Evolutionary conservation across 2,329 filamentous ascomycete genomes (phyloP), one percentile per base, ranked within the genome.

Genomic region (Aspergillus arachidicola): DNA sequence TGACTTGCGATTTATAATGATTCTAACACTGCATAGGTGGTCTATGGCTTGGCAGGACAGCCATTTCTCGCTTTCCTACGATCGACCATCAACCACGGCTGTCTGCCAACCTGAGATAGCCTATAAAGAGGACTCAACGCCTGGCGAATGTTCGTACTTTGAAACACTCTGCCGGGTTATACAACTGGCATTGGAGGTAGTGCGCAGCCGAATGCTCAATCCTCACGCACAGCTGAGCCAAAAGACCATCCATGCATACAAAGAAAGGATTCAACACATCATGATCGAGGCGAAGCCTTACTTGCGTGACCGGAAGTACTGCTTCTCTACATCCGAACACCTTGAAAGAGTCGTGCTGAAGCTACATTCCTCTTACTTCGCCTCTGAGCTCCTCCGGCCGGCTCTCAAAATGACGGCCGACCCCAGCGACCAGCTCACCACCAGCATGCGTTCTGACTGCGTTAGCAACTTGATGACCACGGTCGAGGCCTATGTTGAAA

Each of bases 11-110:
- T n/a, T 3, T 21, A n/a, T 2, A 4, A 21, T 32, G 9, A 55
- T 55, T 38, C 51, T 64, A 51, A 66, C 43, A 6, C 21, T 23
- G 26, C 30, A 23, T 30, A 83, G 82, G 82, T 89, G 87, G 87
- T 85, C 85, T 2, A 81, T 89, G 66, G 81, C 88, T 36, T 89
- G 87, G 87, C 87, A 89, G 71, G 87, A 89, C 68, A 87, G 85
- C 61, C 79, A 89, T 54, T 82, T 89, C 28, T 88, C 86, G 10
- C 83, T 89, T 36, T 88, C 86, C 2, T 89, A 88, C 69, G 87
- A 89, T 68, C 78, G 87, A 43, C 82, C 82, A 1, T 85, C 85
- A 2, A 85, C 84, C 16, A 83, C 80, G 30, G 84, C 85, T 6
- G 83, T 85, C n/a, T 78, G 81, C 58, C 82, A 83, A 63, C 80